Base-by-base conservation (phyloP, 495 filamentous ascomycete species). In the Echria macrotheca region DNA sequence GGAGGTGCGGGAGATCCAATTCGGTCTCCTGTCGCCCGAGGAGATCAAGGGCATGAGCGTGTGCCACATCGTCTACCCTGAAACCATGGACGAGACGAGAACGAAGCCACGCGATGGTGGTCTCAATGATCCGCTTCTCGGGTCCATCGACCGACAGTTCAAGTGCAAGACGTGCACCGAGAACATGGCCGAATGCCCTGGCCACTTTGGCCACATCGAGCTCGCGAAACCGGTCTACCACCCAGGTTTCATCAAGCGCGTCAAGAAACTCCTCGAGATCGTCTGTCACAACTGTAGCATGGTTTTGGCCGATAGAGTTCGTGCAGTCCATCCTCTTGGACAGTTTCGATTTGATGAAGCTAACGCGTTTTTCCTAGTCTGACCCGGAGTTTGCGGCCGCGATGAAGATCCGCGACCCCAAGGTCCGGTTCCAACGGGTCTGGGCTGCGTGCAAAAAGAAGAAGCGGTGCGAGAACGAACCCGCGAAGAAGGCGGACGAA, bases 31-130 rank as follows among this genome's bases (percentile, higher is more conserved):
- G 60, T 91, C 90, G 14, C 93, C 94, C 1, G 91, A 97, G 63
- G 94, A 99, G 69, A 94, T 96, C 70, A 97, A 97, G 73, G 85
- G 81, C 50, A 91, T 95, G 89, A 96, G 90, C 70, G 91, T 96
- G 39, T 83, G 81, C 24, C 85, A 90, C 58, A 89, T 99, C 52
- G 75, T 88, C 64, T 96, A 96, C 60, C 90, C 93, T 1, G 93
- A 99, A 77, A 97, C 93, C 7, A 95, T 97, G 94, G 93, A 99
- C 58, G 94, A 97, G 67, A 84, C 85, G 57, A 82, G 86, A 49
- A 84, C 86, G 50, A 83, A 85, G 53, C 93, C 93, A 33, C 85
- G 94, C 53, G 84, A 89, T 21, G 81, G 83, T 60, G 93, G 93
- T 55, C 72, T 96, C 44, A 96, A 96, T 63, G 93, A 99, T 64